Percentiles rank a stretch among this genome's conserved stretches.
These are phyloP conservation scores for Diaporthe amygdali DNA, from an alignment of 2,329 filamentous ascomycete species.

Conservation along the genomic window DNA sequence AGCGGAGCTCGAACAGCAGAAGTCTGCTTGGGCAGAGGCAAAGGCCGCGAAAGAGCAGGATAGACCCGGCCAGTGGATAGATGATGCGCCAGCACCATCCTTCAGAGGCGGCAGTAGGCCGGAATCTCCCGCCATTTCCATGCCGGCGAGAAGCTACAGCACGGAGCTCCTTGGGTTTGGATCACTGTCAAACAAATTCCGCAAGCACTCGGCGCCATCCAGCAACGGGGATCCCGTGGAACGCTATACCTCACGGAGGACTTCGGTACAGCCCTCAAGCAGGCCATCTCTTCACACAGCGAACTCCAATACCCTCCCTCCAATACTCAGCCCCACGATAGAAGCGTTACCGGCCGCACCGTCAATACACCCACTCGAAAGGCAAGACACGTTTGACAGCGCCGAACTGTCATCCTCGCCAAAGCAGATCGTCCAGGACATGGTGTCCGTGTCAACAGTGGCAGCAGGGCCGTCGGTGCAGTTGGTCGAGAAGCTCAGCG, in stretches of 20 bases:
- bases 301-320: conserved; percentile 40
- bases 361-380: conserved; percentile 49
- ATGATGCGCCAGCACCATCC: conserved; percentile 50
- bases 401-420: conserved; percentile 62
- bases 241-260: conserved; percentile 50
- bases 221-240: conserved; percentile 52
- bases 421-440: conserved; percentile 77
- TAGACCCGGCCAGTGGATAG: conserved; percentile 55
- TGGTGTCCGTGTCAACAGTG: conserved; percentile 87
- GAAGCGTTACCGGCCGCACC: conserved; percentile 49
- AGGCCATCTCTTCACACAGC: conserved; percentile 47
- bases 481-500: conserved; percentile 94
- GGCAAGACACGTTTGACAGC: conserved; percentile 56
- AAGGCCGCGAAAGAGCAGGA: conserved; percentile 40
- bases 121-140: conserved; percentile 58
- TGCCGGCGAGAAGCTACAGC: conserved; percentile 56
- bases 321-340: conserved; percentile 54
- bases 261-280: conserved; percentile 52
- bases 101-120: conserved; percentile 56
- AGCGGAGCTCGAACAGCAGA: conserved; percentile 57
- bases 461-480: conserved; percentile 93
- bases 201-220: conserved; percentile 55
- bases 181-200: conserved; percentile 45
- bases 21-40: conserved; percentile 40
- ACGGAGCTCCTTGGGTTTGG: conserved; percentile 57